These are phyloP conservation scores for Turnera subulata DNA, from an alignment of 345 rosid genomes.

Conservation along the genomic window DNA sequence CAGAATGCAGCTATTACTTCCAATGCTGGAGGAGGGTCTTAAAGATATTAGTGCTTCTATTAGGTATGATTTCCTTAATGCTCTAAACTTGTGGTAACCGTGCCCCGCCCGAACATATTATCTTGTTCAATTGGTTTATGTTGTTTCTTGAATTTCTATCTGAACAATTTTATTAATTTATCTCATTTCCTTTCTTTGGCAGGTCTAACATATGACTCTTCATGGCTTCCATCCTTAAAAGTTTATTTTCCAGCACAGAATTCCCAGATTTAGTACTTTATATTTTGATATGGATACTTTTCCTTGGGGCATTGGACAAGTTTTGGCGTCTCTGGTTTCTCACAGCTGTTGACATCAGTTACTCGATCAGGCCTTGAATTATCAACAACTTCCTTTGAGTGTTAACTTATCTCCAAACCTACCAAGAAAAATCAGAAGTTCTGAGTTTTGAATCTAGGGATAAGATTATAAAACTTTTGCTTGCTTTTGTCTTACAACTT, in stretches of 20 bases:
- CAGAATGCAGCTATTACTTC: conserved; percentile 70
- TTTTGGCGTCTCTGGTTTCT: conserved; percentile 9
- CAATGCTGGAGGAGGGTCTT: conserved; percentile 54
- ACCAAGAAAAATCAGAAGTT: conserved; percentile 36
- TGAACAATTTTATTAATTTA: background rate
- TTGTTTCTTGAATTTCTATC: too few species aligned
- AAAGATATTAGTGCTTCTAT: conserved; percentile 27
- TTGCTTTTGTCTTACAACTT: background rate
- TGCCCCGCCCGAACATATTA: too few species aligned
- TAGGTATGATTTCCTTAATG: conserved; percentile 33
- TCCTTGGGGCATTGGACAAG: conserved; percentile 11
- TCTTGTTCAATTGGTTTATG: too few species aligned
- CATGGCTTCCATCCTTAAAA: conserved; percentile 35
- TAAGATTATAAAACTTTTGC: background rate
- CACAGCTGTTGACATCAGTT: conserved; percentile 12
- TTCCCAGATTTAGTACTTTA: conserved; percentile 23
- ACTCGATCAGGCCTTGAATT: conserved; percentile 46
- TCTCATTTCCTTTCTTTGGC: conserved; percentile 24
- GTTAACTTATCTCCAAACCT: conserved; percentile 35
- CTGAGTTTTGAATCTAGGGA: conserved; percentile 28
- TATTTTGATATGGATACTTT: conserved; percentile 2
- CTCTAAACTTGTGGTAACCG: too few species aligned
- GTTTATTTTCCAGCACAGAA: conserved; percentile 23
- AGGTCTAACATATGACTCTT: conserved; percentile 55
- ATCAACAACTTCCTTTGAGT: conserved; percentile 39